phyloP scores from a whole-genome alignment of 768 basidiomycete species.

The Termitomyces sp. region DNA sequence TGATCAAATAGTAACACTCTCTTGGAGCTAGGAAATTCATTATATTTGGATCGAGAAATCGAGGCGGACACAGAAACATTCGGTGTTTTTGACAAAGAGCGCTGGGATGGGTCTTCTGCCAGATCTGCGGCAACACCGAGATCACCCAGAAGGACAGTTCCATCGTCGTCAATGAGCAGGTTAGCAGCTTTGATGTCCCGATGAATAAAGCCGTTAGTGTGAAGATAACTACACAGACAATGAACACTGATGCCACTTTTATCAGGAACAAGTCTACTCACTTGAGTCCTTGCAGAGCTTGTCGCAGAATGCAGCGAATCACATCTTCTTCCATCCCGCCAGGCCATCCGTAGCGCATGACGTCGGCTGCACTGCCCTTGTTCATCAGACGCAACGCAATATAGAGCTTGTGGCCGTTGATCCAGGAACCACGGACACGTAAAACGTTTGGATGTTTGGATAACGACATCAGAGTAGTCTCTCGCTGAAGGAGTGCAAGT shows the following conservation, averaged over 20 bases:
- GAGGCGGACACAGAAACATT: constrained; percentile 27
- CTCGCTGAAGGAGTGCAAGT: constrained; percentile 69
- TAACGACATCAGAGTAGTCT: constrained; percentile 89
- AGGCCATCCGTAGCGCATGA: constrained; percentile 80
- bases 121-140: constrained; percentile 89
- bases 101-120: constrained; percentile 51
- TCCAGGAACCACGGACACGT: constrained; percentile 88
- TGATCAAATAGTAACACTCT: constrained; percentile 32
- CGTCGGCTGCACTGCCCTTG: constrained; percentile 79
- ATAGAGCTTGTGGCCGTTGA: constrained; percentile 74
- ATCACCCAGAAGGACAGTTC: constrained; percentile 87
- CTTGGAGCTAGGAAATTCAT: constrained; percentile 14
- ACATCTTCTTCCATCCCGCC: constrained; percentile 93
- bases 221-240: constrained; percentile 60
- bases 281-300: constrained; percentile 87
- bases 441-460: constrained; percentile 92
- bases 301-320: constrained; percentile 75
- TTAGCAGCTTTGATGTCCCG: constrained; percentile 95
- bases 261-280: constrained; percentile 27
- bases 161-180: constrained; percentile 85
- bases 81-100: constrained; percentile 18
- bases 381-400: constrained; percentile 91
- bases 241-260: neutral
- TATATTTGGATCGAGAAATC: constrained; percentile 18
- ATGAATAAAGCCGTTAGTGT: constrained; percentile 87